phyloP scores from a whole-genome alignment of 805 yeast genomes.

The Yueomyces sp. region DNA sequence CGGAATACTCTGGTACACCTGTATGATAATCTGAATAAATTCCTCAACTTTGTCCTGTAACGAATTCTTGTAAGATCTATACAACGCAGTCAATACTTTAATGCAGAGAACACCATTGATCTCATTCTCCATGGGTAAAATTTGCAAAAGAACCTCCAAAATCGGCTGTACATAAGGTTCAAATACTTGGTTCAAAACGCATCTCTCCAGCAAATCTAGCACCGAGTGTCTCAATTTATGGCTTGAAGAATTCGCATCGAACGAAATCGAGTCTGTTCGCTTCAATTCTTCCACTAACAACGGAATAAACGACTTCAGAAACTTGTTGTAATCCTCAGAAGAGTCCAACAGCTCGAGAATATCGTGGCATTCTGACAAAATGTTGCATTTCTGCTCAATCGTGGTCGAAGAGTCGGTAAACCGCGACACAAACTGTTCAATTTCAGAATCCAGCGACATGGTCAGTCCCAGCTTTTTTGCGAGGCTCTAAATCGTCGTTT shows the following conservation, averaged over 20 bases:
- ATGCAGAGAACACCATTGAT: slow-evolving; percentile 88
- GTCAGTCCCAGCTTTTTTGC: too few relatives aligned
- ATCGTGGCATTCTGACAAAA: slow-evolving; percentile 73
- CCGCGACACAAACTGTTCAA: slow-evolving; percentile 55
- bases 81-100: slow-evolving; percentile 74
- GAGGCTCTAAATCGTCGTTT: too few relatives aligned
- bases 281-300: slow-evolving; percentile 50
- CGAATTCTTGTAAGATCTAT: slow-evolving; percentile 64
- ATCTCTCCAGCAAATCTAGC: slow-evolving; percentile 66
- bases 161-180: slow-evolving; percentile 54
- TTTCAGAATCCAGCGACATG: slow-evolving; percentile 33
- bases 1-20: slow-evolving; percentile 70
- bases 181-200: slow-evolving; percentile 71
- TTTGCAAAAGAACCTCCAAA: slow-evolving; percentile 40
- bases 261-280: slow-evolving; percentile 53
- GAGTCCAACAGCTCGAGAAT: slow-evolving; percentile 74
- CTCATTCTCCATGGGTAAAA: slow-evolving; percentile 73
- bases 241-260: slow-evolving; percentile 51
- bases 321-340: slow-evolving; percentile 68
- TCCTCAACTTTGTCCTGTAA: slow-evolving; percentile 61
- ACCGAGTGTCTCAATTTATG: slow-evolving; percentile 65
- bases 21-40: slow-evolving; percentile 62
- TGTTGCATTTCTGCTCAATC: slow-evolving; percentile 47
- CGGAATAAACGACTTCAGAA: slow-evolving; percentile 58
- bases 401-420: slow-evolving; percentile 44